Evolutionary conservation across 1,284 basidiomycete genomes (phyloP).

Genomic region (Heterobasidion irregulare): DNA sequence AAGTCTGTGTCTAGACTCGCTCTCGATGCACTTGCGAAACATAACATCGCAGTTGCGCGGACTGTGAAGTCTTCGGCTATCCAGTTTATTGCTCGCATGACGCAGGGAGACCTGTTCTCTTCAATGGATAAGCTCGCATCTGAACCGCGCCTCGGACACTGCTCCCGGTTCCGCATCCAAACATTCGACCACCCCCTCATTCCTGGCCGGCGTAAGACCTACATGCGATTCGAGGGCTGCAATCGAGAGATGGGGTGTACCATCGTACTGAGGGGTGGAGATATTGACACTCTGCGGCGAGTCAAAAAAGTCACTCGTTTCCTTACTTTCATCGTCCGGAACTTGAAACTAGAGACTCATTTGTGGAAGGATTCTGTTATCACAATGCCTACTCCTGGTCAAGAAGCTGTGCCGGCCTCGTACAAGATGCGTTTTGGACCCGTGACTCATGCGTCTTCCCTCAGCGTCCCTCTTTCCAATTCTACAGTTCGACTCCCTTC

Average conservation of each 20-base stretch:
- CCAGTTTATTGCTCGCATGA: constrained; percentile 86
- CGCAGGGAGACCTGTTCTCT: constrained; percentile 90
- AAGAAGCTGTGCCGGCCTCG: constrained; percentile 51
- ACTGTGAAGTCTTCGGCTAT: constrained; percentile 87
- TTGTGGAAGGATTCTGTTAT: constrained; percentile 93
- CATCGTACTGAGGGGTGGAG: constrained; percentile 86
- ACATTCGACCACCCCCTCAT: constrained; percentile 93
- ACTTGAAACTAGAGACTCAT: constrained; percentile 90
- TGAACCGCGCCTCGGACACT: constrained; percentile 88
- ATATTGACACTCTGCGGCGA: constrained; percentile 69
- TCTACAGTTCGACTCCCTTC: background rate
- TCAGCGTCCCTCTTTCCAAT: constrained; percentile 7
- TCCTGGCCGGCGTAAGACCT: constrained; percentile 86
- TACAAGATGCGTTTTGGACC: constrained; percentile 10
- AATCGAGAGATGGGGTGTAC: constrained; percentile 90
- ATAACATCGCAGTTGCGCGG: constrained; percentile 88
- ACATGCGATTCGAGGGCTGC: constrained; percentile 97
- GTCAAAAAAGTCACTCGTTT: constrained; percentile 92
- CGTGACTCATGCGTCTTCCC: constrained; percentile 4
- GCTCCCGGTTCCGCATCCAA: constrained; percentile 82
- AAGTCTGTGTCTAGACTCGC: constrained; percentile 90
- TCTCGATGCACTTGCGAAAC: constrained; percentile 80
- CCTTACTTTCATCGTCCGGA: constrained; percentile 85
- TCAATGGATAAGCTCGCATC: constrained; percentile 92
- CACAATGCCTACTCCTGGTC: constrained; percentile 60